Evolutionary conservation across 805 yeast species (phyloP), one percentile per base, ranked within the genome.

Genomic region (Starmerella vaccinii): DNA sequence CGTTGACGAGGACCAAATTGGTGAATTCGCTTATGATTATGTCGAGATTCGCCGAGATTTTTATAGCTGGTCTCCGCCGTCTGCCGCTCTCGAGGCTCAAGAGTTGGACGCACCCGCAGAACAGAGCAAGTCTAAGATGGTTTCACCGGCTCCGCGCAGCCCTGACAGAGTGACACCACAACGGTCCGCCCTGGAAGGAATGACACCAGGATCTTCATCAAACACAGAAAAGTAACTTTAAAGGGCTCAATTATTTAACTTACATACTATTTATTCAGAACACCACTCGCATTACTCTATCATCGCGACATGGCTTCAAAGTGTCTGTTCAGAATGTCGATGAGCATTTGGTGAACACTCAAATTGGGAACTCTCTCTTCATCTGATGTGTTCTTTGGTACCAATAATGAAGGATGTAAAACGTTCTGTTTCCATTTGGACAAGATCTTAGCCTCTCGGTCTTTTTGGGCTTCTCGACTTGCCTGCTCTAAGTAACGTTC

Each of bases 1-100:
- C 51, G 77, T 89, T 71, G 98, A 90, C 66, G 97, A 89, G 66
- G 95, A 87, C 68, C 96, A 90, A 70, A 85, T 90, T 59, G 98
- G 97, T 47, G 98, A 90, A 69, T 90, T 89, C 69, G 97, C 97
- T n/a, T 90, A 90, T 66, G 97, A 90, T 68, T 90, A 88, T 64
- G 96, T 90, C 51, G 98, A 90, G 71, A 94, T 90, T 13, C 79
- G 97, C 68, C 78, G 97, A 65, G 95, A 89, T 69, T 90, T 64
- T 57, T 61, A 67, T 33, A 68, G 72, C 23, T 70, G 74, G 74
- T 56, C 63, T n/a, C 64, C 69, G 2, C 70, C 71, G 10, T 43
- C 57, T 5, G 46, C 58, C 10, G 57, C 49, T 9, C 23, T 38
- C 5, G 49, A 32, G 6, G 19, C 35, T 12, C 51, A 15, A n/a